These are phyloP conservation scores for Tulasnella calospora DNA, from an alignment of 768 basidiomycete species.

Conservation along the genomic window DNA sequence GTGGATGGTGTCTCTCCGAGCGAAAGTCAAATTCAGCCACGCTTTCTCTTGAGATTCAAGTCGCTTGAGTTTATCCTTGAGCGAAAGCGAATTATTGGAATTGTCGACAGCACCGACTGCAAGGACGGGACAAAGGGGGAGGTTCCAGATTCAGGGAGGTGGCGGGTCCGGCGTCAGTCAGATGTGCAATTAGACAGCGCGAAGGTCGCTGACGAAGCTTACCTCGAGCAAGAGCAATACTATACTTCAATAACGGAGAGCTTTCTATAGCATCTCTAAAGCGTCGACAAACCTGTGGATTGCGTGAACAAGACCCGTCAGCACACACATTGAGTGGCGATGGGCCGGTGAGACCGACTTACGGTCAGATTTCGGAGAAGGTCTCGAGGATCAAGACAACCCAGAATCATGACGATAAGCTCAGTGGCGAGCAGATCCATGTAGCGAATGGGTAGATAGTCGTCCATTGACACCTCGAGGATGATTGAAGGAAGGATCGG, in stretches of 20 bases:
- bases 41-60: slow-evolving; percentile 21
- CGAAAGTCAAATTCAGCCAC: slow-evolving; percentile 15
- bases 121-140: not conserved
- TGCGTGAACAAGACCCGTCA: not conserved
- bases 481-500: slow-evolving; percentile 8
- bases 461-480: not conserved
- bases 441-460: slow-evolving; percentile 3
- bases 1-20: slow-evolving; percentile 22
- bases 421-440: slow-evolving; percentile 23
- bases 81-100: not conserved
- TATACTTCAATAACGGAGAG: slow-evolving; percentile 19
- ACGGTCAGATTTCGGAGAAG: slow-evolving; percentile 11
- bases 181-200: slow-evolving; percentile 7
- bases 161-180: slow-evolving; percentile 15
- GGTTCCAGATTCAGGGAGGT: not conserved
- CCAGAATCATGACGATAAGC: slow-evolving; percentile 15
- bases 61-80: slow-evolving; percentile 13
- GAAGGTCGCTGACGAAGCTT: not conserved
- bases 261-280: slow-evolving; percentile 10
- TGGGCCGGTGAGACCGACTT: not conserved
- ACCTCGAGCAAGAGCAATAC: slow-evolving; percentile 22
- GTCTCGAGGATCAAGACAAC: slow-evolving; percentile 1
- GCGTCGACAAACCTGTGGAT: slow-evolving; percentile 7
- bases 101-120: slow-evolving; percentile 21
- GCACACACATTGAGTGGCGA: not conserved